These are phyloP conservation scores for Tetradesmus lagerheimii DNA, from an alignment of 139 green algal genomes.

Conservation along the genomic window DNA sequence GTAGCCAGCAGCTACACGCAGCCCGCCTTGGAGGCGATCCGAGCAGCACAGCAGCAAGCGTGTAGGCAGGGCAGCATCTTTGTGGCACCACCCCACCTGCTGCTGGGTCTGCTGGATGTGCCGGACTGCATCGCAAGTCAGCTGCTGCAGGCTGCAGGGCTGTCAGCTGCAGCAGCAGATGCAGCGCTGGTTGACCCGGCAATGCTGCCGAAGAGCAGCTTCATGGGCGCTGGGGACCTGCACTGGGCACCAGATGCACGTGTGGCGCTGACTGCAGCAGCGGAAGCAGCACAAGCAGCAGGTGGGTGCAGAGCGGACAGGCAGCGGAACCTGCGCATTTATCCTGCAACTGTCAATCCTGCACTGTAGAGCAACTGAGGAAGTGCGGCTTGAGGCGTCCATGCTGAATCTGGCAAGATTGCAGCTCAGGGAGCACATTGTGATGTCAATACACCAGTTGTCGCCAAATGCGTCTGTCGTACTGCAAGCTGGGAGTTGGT, in stretches of 20 bases:
- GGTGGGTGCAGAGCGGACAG: neutral
- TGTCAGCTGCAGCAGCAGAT: slow-evolving; percentile 16
- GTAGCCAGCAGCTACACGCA: neutral
- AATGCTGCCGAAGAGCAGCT: neutral
- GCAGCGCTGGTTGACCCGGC: neutral
- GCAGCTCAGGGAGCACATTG: too few species aligned
- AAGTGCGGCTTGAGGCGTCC: neutral
- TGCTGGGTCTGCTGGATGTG: slow-evolving; percentile 25
- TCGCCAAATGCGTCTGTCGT: too few species aligned
- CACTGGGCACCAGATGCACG: slow-evolving; percentile 40
- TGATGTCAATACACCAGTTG: too few species aligned
- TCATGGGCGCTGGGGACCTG: slow-evolving; percentile 26
- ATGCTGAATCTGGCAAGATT: too few species aligned
- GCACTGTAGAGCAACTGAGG: neutral
- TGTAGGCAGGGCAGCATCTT: slow-evolving; percentile 29
- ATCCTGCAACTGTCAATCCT: neutral
- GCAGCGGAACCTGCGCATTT: neutral
- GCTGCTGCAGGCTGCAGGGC: slow-evolving; percentile 4
- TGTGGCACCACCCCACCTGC: slow-evolving; percentile 27
- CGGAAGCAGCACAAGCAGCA: slow-evolving; percentile 8
- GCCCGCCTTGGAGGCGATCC: neutral
- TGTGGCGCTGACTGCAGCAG: neutral
- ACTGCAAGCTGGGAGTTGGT: too few species aligned
- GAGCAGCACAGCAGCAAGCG: slow-evolving; percentile 19
- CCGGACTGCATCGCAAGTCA: neutral